phyloP scores from a whole-genome alignment of 2,329 filamentous ascomycete species.

The Sclerotiophoma versabilis region DNA sequence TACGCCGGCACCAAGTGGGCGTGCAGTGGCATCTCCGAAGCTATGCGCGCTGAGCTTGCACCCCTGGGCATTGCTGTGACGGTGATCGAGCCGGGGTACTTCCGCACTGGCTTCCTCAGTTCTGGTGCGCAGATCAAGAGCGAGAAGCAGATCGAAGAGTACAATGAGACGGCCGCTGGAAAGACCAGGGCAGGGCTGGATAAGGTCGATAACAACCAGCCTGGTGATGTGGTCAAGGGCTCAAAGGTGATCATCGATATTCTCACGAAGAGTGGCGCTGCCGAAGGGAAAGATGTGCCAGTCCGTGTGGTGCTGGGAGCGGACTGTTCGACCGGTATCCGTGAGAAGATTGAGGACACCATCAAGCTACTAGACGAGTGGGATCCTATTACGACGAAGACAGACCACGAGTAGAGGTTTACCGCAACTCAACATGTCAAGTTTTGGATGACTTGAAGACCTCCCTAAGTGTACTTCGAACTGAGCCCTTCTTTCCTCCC shows the following conservation, averaged over 20 bases:
- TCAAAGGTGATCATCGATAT: constrained; percentile 62
- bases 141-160: constrained; percentile 33
- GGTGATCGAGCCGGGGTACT: constrained; percentile 59
- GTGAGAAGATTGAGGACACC: constrained; percentile 28
- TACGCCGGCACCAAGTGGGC: constrained; percentile 59
- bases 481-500: neutral
- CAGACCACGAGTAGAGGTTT: constrained; percentile 23
- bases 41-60: constrained; percentile 53
- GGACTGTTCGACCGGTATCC: constrained; percentile 20
- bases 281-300: constrained; percentile 59
- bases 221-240: constrained; percentile 64
- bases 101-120: constrained; percentile 58
- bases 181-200: constrained; percentile 43
- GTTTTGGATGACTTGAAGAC: neutral
- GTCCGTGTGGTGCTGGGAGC: constrained; percentile 61
- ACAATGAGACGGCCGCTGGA: constrained; percentile 47
- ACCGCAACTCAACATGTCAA: neutral
- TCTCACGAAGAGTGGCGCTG: constrained; percentile 59
- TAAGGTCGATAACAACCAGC: constrained; percentile 57
- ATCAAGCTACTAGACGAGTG: constrained; percentile 42
- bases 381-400: constrained; percentile 36
- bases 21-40: constrained; percentile 53
- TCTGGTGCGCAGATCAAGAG: constrained; percentile 26
- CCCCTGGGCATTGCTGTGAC: constrained; percentile 55
- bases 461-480: neutral